A percentile compares a stretch with the other conserved stretches of the same genome.
Conservation (phyloP, 2,329 filamentous ascomycete species). For the Colletotrichum truncatum region DNA sequence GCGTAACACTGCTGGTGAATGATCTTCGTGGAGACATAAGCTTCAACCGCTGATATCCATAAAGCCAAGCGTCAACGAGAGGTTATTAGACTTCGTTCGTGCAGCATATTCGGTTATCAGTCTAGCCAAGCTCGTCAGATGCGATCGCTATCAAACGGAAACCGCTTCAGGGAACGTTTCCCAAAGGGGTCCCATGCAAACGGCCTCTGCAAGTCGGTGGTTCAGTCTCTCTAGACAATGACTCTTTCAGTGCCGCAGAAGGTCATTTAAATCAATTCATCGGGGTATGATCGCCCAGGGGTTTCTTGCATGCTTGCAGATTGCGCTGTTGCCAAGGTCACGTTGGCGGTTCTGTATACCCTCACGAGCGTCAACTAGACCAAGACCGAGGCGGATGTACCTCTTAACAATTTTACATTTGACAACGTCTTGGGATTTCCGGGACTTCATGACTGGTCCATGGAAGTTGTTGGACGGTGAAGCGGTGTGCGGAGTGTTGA, state of each 20-base stretch:
- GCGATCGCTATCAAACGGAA: neutral
- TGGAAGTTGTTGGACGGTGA: neutral
- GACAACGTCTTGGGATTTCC: neutral
- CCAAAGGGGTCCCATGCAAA: neutral
- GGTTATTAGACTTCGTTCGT: neutral
- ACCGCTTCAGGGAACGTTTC: neutral
- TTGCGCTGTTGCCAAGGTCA: conserved; percentile 5
- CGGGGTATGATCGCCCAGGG: conserved; percentile 23
- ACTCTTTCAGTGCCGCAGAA: too few species aligned
- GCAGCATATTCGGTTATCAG: neutral
- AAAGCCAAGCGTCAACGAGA: too few species aligned
- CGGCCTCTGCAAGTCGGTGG: neutral
- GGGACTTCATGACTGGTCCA: neutral
- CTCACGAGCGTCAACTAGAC: neutral
- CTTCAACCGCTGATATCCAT: too few species aligned
- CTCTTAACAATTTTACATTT: conserved; percentile 22
- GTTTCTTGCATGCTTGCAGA: neutral
- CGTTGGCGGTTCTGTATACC: neutral
- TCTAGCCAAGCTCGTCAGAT: too few species aligned
- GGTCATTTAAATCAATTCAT: neutral
- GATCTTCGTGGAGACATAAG: too few species aligned
- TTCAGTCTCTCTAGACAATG: neutral
- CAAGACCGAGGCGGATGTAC: conserved; percentile 2
- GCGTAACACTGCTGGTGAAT: too few species aligned
- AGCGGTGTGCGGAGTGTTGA: neutral